Evolutionary conservation across 331 rosid species (phyloP).

Genomic region (Cydonia oblonga): DNA sequence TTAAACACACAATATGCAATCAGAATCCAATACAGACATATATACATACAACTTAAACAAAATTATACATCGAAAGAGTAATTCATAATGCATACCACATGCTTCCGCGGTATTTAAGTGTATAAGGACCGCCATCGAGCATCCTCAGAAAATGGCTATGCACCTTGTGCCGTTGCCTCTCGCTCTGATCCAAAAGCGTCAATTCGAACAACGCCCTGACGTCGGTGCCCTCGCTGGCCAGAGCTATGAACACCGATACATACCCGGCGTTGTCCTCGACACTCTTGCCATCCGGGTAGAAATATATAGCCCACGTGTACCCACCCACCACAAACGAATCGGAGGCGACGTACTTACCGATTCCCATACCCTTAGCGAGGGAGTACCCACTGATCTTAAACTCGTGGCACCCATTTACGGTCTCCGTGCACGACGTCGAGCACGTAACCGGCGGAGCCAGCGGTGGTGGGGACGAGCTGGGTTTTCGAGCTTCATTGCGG

Average conservation of each 20-base stretch:
- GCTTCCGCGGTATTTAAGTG: slow-evolving; percentile 49
- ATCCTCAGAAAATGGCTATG: slow-evolving; percentile 46
- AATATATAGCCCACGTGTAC: slow-evolving; percentile 50
- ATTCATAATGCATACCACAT: slow-evolving; percentile 35
- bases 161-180: slow-evolving; percentile 44
- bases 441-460: slow-evolving; percentile 15
- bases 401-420: slow-evolving; percentile 44
- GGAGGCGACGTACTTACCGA: slow-evolving; percentile 45
- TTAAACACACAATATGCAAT: background rate
- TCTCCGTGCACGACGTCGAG: slow-evolving; percentile 39
- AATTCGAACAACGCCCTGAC: slow-evolving; percentile 50
- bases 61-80: background rate
- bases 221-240: slow-evolving; percentile 49
- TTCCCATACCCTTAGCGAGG: slow-evolving; percentile 41
- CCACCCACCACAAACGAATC: slow-evolving; percentile 51
- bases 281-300: slow-evolving; percentile 60
- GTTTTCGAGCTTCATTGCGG: slow-evolving; percentile 14
- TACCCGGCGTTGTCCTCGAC: slow-evolving; percentile 37
- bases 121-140: slow-evolving; percentile 49
- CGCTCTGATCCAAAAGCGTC: slow-evolving; percentile 51
- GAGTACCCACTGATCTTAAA: slow-evolving; percentile 45
- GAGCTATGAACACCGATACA: slow-evolving; percentile 49
- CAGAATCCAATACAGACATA: background rate
- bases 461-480: slow-evolving; percentile 3
- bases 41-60: background rate